Base-by-base conservation (phyloP, 148 eudicot genomes). In the Camellia granthamiana region DNA sequence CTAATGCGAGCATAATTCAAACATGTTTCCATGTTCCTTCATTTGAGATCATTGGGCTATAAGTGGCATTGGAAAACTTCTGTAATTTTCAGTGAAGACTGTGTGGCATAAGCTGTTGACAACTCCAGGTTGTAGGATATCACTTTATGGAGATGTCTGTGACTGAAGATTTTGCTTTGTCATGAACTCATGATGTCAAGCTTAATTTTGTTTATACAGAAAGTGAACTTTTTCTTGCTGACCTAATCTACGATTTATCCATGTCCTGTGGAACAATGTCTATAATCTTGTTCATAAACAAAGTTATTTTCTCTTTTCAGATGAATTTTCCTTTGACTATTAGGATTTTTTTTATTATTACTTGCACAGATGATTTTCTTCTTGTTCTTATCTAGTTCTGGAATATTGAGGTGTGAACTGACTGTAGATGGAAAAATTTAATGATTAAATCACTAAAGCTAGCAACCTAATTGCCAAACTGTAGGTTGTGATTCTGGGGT, bases 401-500 rank as follows among this genome's bases (percentile, higher is more conserved):
- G 52, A 47, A 11, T 60, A 42, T 63, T 23, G 46, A 13, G 52
- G 72, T 60, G 77, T 30, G 42, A 65, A 78, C 12, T 78, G 60
- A 6, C 63, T 55, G 68, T 67, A 10, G n/a, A 47, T 65, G n/a
- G 21, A 83, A 10, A 68, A 15, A 14, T 54, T 21, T 72, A 19
- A 64, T 74, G 41, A 42, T 79, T 76, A 43, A 44, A 62, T 63
- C 13, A 66, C 11, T 66, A 44, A 14, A 14, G 41, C 63, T 5
- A 51, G 11, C n/a, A 42, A 66, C 49, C 30, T 60, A 43, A 21
- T 83, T 81, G 74, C 74, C 81, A 74, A 44, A 77, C 61, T 84
- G 77, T 86, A 96, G 99, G 94, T 92, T 66, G 99, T 96, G 80
- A 96, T 96, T 78, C 84, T 96, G 69, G 94, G 88, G 21, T 96